Percentiles rank a stretch among this genome's conserved stretches.
phyloP scores from a whole-genome alignment of 345 rosid species.

The Noccaea caerulescens region DNA sequence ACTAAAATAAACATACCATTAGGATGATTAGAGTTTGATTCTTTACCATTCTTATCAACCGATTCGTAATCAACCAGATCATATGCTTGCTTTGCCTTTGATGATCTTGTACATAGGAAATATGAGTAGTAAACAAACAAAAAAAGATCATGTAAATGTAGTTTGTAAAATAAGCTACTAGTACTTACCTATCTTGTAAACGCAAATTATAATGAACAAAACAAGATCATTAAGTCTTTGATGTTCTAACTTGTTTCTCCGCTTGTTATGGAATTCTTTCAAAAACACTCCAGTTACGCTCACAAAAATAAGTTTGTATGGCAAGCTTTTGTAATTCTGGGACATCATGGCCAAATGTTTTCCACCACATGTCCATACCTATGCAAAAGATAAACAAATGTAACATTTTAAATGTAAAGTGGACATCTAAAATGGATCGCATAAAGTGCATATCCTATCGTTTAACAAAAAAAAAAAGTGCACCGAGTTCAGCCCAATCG shows the following conservation, averaged over 20 bases:
- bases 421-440: too few species aligned
- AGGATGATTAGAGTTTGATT: background rate
- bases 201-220: slow-evolving; percentile 15
- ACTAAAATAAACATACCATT: background rate
- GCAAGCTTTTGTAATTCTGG: slow-evolving; percentile 3
- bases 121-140: background rate
- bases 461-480: too few species aligned
- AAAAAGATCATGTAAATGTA: background rate
- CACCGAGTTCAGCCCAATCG: too few species aligned
- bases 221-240: slow-evolving; percentile 10
- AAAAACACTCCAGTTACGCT: background rate
- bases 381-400: too few species aligned
- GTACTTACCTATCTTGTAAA: background rate
- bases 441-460: too few species aligned
- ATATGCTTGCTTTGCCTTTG: background rate
- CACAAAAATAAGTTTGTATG: background rate
- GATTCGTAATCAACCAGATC: slow-evolving; percentile 15
- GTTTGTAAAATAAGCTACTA: too few species aligned
- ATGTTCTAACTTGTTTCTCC: slow-evolving; percentile 1
- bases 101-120: background rate
- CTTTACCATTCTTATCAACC: slow-evolving; percentile 7
- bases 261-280: background rate
- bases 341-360: background rate
- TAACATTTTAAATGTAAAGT: too few species aligned
- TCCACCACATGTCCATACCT: background rate